Conservation (phyloP, 2,329 filamentous ascomycete genomes). For the Colletotrichum musae region DNA sequence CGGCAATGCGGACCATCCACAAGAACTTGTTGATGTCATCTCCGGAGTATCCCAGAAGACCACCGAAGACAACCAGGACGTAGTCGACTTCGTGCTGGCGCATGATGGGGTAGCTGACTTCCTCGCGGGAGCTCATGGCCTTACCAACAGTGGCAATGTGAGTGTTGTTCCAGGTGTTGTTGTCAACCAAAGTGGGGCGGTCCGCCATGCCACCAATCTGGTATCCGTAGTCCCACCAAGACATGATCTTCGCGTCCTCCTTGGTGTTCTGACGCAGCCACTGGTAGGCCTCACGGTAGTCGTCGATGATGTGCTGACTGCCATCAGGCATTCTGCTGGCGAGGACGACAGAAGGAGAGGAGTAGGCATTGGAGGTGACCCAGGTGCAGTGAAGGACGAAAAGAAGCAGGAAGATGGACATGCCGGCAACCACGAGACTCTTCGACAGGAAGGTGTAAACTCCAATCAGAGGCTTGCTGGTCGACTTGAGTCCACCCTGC, state of each 20-base stretch:
- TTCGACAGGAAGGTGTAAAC: constrained; percentile 89
- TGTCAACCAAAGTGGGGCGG: constrained; percentile 95
- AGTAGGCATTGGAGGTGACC: constrained; percentile 99
- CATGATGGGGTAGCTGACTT: constrained; percentile 99
- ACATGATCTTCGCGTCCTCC: constrained; percentile 98
- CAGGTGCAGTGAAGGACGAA: constrained; percentile 99
- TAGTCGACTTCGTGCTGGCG: constrained; percentile 99
- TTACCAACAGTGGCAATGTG: constrained; percentile 99
- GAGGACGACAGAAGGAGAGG: constrained; percentile 95
- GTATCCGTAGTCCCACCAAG: constrained; percentile 99
- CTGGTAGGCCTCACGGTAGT: constrained; percentile 99
- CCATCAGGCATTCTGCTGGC: constrained; percentile 94
- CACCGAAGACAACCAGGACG: constrained; percentile 96
- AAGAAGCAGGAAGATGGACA: constrained; percentile 86
- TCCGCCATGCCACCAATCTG: constrained; percentile 99
- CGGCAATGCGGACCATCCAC: constrained; percentile 99
- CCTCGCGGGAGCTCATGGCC: constrained; percentile 97
- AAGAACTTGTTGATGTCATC: constrained; percentile 99
- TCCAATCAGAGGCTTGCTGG: constrained; percentile 81
- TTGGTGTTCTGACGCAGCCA: constrained; percentile 98
- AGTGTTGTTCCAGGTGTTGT: constrained; percentile 99
- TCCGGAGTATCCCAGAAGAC: constrained; percentile 94
- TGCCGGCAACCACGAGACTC: constrained; percentile 78
- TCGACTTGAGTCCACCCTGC: constrained; percentile 75
- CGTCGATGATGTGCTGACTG: constrained; percentile 98